phyloP scores from a whole-genome alignment of 2,329 filamentous ascomycete species.

The Colletotrichum orchidophilum region DNA sequence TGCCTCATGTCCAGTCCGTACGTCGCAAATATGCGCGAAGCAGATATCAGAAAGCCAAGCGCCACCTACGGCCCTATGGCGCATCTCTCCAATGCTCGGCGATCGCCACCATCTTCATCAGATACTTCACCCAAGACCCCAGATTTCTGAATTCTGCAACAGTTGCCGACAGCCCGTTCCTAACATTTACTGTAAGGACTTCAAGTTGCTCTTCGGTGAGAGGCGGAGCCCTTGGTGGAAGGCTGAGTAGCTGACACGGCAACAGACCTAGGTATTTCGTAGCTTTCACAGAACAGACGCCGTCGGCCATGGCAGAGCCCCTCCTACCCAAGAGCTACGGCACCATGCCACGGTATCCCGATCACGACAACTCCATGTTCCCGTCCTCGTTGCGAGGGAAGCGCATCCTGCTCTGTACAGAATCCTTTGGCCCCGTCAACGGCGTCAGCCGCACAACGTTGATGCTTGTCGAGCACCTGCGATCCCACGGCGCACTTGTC shows the following conservation, averaged over 20 bases:
- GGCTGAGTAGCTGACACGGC: neutral
- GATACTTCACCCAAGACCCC: neutral
- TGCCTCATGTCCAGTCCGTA: neutral
- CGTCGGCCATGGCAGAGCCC: conserved; percentile 9
- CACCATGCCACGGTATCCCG: conserved; percentile 20
- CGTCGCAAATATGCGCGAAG: neutral
- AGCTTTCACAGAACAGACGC: too few species aligned
- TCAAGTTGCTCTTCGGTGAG: neutral
- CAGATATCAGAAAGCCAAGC: conserved; percentile 25
- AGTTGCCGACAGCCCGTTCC: neutral
- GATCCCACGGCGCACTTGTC: conserved; percentile 70
- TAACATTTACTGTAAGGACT: neutral
- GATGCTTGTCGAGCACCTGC: conserved; percentile 74
- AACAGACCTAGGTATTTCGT: neutral
- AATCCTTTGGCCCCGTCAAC: conserved; percentile 78
- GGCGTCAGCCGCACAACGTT: conserved; percentile 77
- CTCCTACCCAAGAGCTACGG: conserved; percentile 16
- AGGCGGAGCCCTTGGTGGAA: neutral
- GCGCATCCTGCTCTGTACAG: conserved; percentile 73
- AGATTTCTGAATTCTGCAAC: neutral
- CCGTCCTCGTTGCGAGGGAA: conserved; percentile 64
- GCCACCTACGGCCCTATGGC: neutral
- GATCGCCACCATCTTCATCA: neutral
- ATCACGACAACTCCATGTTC: conserved; percentile 55
- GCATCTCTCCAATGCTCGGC: neutral